phyloP scores from a whole-genome alignment of 1,139 yeast species.

The Kurtzmaniella quercitrusa region DNA sequence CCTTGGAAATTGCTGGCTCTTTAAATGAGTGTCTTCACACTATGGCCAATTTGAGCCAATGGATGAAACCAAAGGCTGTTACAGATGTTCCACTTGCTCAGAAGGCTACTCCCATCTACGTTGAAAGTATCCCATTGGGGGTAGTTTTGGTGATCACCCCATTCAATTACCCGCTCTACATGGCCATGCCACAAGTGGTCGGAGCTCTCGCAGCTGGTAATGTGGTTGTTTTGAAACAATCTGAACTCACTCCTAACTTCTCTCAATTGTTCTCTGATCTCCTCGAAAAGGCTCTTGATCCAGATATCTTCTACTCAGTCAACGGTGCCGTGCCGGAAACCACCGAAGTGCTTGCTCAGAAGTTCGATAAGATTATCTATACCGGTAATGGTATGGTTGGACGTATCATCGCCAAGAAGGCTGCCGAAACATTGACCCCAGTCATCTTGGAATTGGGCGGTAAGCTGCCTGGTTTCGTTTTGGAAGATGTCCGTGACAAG shows the following conservation, averaged over 20 bases:
- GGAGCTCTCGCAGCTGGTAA: constrained; percentile 91
- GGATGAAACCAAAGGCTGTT: constrained; percentile 56
- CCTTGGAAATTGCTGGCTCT: constrained; percentile 51
- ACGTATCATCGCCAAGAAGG: constrained; percentile 69
- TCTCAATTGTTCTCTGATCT: constrained; percentile 52
- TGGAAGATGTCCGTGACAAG: constrained; percentile 42
- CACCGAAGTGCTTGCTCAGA: constrained; percentile 56
- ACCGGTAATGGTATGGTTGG: constrained; percentile 84
- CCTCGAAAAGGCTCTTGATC: constrained; percentile 51
- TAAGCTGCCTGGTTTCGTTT: constrained; percentile 78
- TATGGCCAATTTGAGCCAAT: constrained; percentile 54
- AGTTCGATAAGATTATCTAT: constrained; percentile 79
- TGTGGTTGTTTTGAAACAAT: constrained; percentile 73
- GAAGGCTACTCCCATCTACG: constrained; percentile 42
- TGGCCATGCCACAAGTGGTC: constrained; percentile 63
- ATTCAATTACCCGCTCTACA: constrained; percentile 77
- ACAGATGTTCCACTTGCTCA: constrained; percentile 42
- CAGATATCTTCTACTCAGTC: constrained; percentile 56
- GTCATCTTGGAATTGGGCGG: constrained; percentile 85
- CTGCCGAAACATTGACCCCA: constrained; percentile 83
- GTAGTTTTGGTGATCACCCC: constrained; percentile 75
- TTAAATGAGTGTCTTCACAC: constrained; percentile 56
- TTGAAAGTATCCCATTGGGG: constrained; percentile 73
- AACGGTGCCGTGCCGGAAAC: constrained; percentile 76
- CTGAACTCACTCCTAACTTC: constrained; percentile 69